Conservation (phyloP, 2,329 filamentous ascomycete species). For the Amauroascus verrucosus region DNA sequence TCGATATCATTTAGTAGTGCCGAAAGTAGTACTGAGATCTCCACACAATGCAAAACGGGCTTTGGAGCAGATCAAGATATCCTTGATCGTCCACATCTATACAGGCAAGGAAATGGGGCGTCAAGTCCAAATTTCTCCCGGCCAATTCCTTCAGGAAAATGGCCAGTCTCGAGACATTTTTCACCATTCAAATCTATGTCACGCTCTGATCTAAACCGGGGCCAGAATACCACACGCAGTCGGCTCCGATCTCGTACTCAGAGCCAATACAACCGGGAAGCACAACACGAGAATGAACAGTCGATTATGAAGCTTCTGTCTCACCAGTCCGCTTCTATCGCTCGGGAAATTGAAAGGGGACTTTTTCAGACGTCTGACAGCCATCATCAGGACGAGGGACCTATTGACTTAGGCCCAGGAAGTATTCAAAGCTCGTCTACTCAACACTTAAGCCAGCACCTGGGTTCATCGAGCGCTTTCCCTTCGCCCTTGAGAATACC, state of each 20-base stretch:
- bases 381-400: background rate
- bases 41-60: background rate
- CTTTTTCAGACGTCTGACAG: constrained; percentile 4
- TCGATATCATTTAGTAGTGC: background rate
- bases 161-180: constrained; percentile 1
- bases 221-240: background rate
- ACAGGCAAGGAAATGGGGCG: background rate
- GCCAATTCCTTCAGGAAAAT: constrained; percentile 10
- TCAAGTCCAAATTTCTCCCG: constrained; percentile 16
- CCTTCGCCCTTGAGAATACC: constrained; percentile 10
- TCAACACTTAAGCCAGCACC: constrained; percentile 14
- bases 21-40: background rate
- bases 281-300: background rate
- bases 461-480: constrained; percentile 11
- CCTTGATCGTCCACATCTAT: background rate
- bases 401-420: constrained; percentile 14
- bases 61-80: background rate
- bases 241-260: background rate
- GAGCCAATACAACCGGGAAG: background rate
- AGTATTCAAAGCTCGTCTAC: constrained; percentile 17
- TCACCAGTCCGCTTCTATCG: constrained; percentile 1
- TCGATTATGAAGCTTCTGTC: background rate
- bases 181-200: constrained; percentile 5
- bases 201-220: background rate
- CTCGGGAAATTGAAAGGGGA: constrained; percentile 4